A percentile compares a stretch with the other conserved stretches of the same genome.
Evolutionary conservation across 495 filamentous ascomycete species (phyloP).

Genomic region (Aspergillus carlsbadensis): DNA sequence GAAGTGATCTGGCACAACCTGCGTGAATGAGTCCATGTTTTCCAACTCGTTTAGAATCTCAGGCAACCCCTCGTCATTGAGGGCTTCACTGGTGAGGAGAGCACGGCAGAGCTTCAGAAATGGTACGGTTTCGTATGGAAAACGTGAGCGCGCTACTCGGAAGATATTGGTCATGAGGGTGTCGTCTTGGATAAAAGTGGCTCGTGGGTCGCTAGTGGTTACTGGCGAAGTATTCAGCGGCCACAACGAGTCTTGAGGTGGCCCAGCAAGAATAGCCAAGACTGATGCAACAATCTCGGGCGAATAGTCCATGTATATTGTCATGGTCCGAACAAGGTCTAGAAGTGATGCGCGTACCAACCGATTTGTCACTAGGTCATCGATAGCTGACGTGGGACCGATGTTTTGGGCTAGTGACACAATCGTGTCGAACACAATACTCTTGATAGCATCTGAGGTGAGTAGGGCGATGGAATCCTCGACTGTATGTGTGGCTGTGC

Average conservation of each 20-base stretch:
- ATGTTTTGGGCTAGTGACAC: slow-evolving; percentile 50
- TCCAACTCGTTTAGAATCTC: slow-evolving; percentile 56
- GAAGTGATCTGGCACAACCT: slow-evolving; percentile 63
- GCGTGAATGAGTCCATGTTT: slow-evolving; percentile 68
- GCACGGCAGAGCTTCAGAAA: slow-evolving; percentile 67
- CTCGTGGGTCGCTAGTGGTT: slow-evolving; percentile 46
- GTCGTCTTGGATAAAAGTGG: slow-evolving; percentile 53
- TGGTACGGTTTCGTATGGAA: slow-evolving; percentile 83
- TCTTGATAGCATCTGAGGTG: slow-evolving; percentile 52
- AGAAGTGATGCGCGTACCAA: slow-evolving; percentile 60
- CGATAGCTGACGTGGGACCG: slow-evolving; percentile 37
- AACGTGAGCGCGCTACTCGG: slow-evolving; percentile 64
- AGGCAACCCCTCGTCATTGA: slow-evolving; percentile 51
- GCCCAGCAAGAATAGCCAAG: slow-evolving; percentile 55
- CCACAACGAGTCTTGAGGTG: slow-evolving; percentile 27
- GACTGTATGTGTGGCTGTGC: slow-evolving; percentile 34
- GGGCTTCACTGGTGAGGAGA: slow-evolving; percentile 38
- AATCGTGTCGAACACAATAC: slow-evolving; percentile 62
- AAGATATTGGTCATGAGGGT: slow-evolving; percentile 57
- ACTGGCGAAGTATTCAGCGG: slow-evolving; percentile 31
- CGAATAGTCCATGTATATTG: slow-evolving; percentile 61
- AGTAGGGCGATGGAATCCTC: slow-evolving; percentile 49
- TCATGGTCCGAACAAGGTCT: slow-evolving; percentile 60
- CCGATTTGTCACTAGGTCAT: slow-evolving; percentile 35
- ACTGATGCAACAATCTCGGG: slow-evolving; percentile 62